Base-by-base conservation (phyloP, 208 protist genomes). In the Acanthamoeba lenticulata region DNA sequence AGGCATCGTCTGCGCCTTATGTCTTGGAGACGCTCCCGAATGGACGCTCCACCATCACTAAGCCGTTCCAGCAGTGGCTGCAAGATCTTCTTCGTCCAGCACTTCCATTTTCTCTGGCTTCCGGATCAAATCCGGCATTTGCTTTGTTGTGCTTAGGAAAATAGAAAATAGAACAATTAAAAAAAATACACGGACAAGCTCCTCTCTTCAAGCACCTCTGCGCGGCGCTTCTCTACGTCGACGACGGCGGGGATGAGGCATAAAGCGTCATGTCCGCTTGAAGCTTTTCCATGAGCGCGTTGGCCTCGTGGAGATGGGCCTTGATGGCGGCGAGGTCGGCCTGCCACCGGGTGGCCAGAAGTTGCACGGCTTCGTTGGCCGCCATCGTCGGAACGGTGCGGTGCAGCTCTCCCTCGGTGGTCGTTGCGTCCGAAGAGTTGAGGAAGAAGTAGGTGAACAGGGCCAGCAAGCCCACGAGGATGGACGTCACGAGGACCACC, bases 371-470 rank as follows among this genome's bases (percentile, higher is more conserved):
- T 27, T 91, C 86, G 55, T 91, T 40, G 6, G 0, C n/a, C 52
- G 86, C 19, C 55, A 91, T 32, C 52, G 17, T 17, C 21, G 60
- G 86, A 29, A 67, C 29, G 49, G 57, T 6, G 11, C 55, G 52
- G 45, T 40, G n/a, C 3, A 27, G 45, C 1, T 62, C 49, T 4
- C 27, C 32, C 6, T 27, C 42, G 1, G 24, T 24, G 29, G 40
- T 3, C 34, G 24, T 6, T 27, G 47, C 24, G 13, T 24, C 36
- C 7, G 52, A 17, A 0, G 19, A n/a, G 44, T 13, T 11, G 24
- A 89, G 3, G 42, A 91, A 74, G 57, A 67, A 91, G 55, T 74
- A 91, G 34, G 86, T 77, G 40, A 67, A 49, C 13, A 91, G 5
- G 24, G 55, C 52, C 60, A 74, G 60, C 60, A 74, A 52, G 36